Evolutionary conservation across 768 basidiomycete genomes (phyloP), one percentile per base, ranked within the genome.

Genomic region (Boletellus emodensis): DNA sequence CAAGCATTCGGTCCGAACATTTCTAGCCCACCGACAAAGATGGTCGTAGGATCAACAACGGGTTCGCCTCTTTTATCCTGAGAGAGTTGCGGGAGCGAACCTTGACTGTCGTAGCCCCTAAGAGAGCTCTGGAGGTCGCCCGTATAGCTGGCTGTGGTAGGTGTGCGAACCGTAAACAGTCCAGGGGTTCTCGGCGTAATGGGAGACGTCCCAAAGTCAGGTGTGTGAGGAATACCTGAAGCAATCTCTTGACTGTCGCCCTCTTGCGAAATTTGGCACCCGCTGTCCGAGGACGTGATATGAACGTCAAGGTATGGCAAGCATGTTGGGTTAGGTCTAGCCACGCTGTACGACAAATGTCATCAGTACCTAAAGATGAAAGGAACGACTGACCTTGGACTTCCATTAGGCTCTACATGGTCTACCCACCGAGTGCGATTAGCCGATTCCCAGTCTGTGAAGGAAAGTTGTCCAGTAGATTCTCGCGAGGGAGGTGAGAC

Each of bases 21-120:
- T 57, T 85, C 83, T 39, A 91, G 73, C 5, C 87, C 87, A 7
- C 89, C 88, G 26, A 90, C 84, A 62, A 90, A 90, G 26, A 91
- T 72, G 2, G 85, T 82, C 3, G 75, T 80, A 0, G 83, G 84
- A 61, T 90, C 86, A 13, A 84, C 63, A 20, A 77, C 73, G 48
- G 71, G 69, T 30, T 72, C 69, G n/a, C 63, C 61, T 24, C 49
- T 53, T 24, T 51, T 52, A 26, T 60, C 63, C 28, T 56, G 60
- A 26, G 66, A 58, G 48, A 65, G 52, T 38, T 53, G 54, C 4
- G 49, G 33, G 26, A 56, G 49, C 35, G 62, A 58, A 30, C 50
- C 40, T 13, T 64, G 58, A 37, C 62, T 56, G 5, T 54, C 63
- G 14, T 53, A 56, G 39, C 57, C 58, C 44, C 43, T 61, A 40